Conservation (phyloP, 2,329 filamentous ascomycete species). For the Alternaria tenuissima region DNA sequence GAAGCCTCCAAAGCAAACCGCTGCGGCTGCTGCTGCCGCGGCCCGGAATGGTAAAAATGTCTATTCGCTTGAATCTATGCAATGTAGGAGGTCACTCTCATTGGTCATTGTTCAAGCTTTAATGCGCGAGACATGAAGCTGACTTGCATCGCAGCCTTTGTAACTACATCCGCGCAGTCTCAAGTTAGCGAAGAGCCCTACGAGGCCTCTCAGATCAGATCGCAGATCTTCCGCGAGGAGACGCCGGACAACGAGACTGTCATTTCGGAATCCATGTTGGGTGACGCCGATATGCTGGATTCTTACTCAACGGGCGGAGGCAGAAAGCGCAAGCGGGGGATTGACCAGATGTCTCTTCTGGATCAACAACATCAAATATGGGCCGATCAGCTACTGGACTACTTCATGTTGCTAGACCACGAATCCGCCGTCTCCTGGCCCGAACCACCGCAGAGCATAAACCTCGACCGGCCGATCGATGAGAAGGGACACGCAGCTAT, state of each 20-base stretch:
- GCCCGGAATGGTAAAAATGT: conserved; percentile 37
- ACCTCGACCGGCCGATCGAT: conserved; percentile 92
- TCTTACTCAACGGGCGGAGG: conserved; percentile 60
- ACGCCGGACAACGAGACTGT: conserved; percentile 85
- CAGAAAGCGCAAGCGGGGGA: conserved; percentile 80
- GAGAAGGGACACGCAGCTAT: conserved; percentile 90
- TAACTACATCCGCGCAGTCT: conserved; percentile 41
- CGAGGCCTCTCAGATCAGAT: conserved; percentile 68
- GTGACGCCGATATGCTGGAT: conserved; percentile 81
- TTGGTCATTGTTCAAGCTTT: conserved; percentile 4
- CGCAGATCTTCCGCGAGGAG: conserved; percentile 74
- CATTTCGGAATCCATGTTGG: conserved; percentile 83
- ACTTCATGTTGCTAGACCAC: conserved; percentile 88
- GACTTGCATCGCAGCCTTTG: conserved; percentile 27
- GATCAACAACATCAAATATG: conserved; percentile 91
- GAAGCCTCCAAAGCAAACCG: conserved; percentile 74
- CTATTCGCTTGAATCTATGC: conserved; percentile 42
- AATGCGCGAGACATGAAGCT: conserved; percentile 1
- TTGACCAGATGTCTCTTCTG: conserved; percentile 69
- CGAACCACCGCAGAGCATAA: conserved; percentile 83
- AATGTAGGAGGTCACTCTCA: conserved; percentile 33
- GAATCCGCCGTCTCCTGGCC: conserved; percentile 75
- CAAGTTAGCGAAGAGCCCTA: conserved; percentile 66
- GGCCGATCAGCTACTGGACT: conserved; percentile 91
- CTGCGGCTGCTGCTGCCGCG: conserved; percentile 62